These are phyloP conservation scores for Cenchrus fungigraminus DNA, from an alignment of 176 grass and related monocot genomes.

Conservation along the genomic window DNA sequence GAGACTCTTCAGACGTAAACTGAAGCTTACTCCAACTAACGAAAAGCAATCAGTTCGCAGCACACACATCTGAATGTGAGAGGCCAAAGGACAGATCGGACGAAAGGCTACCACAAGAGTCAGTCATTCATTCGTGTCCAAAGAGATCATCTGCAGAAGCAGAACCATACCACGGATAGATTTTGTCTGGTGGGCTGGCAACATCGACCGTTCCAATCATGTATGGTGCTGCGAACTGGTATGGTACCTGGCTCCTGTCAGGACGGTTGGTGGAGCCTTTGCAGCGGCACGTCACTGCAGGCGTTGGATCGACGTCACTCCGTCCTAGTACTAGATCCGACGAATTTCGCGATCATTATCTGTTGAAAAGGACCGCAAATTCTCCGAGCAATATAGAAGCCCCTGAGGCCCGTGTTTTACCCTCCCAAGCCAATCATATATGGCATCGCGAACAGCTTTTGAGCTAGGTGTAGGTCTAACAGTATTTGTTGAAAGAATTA, in stretches of 20 bases:
- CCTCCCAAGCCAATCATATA: too few species aligned
- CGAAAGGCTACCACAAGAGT: not conserved
- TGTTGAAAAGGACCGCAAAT: not conserved
- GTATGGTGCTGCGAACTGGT: too few species aligned
- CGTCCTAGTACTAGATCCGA: not conserved
- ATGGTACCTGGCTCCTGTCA: not conserved
- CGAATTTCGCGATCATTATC: too few species aligned
- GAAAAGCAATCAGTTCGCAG: not conserved
- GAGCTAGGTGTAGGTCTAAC: too few species aligned
- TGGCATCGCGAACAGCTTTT: too few species aligned
- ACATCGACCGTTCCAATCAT: not conserved
- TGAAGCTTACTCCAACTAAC: not conserved
- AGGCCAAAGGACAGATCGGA: not conserved
- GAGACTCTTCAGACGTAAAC: not conserved
- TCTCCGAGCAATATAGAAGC: too few species aligned
- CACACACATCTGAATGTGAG: not conserved
- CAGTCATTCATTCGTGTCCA: not conserved
- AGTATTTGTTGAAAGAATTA: too few species aligned
- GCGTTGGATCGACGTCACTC: not conserved
- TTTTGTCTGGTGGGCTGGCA: not conserved
- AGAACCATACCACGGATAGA: not conserved
- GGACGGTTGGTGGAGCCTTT: not conserved
- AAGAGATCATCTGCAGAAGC: not conserved
- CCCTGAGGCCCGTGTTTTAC: too few species aligned
- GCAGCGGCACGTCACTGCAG: not conserved